These are phyloP conservation scores for Drechslera avenae DNA, from an alignment of 2,329 filamentous ascomycete species.

Conservation along the genomic window DNA sequence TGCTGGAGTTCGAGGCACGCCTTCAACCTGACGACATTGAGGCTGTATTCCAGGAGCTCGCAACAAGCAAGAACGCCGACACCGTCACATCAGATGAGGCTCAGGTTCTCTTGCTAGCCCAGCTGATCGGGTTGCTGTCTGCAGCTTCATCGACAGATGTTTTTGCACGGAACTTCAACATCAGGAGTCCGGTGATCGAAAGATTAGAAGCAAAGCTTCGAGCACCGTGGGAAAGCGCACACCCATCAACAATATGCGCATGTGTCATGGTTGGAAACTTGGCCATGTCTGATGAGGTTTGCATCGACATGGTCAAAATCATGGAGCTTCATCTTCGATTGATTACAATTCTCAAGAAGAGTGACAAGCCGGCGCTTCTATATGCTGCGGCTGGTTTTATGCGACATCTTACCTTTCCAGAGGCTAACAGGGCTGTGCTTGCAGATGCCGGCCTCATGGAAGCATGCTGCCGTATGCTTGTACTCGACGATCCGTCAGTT, in stretches of 20 bases:
- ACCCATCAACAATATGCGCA: constrained; percentile 40
- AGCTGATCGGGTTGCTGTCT: constrained; percentile 40
- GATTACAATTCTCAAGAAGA: constrained; percentile 34
- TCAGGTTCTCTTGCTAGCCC: constrained; percentile 36
- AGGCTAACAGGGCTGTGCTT: constrained; percentile 36
- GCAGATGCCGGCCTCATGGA: constrained; percentile 41
- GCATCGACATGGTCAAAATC: constrained; percentile 43
- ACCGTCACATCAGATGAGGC: constrained; percentile 32
- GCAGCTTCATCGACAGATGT: constrained; percentile 43
- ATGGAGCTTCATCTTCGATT: constrained; percentile 38
- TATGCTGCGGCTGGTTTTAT: constrained; percentile 46
- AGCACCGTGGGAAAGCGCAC: constrained; percentile 16
- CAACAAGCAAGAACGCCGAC: constrained; percentile 30
- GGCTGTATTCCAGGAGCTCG: constrained; percentile 36
- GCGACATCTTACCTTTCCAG: constrained; percentile 46
- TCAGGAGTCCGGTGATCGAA: constrained; percentile 35
- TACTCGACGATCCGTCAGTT: constrained; percentile 36
- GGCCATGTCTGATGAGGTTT: constrained; percentile 43
- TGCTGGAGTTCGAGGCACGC: constrained; percentile 40
- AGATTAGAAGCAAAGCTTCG: constrained; percentile 35
- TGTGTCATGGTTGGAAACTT: constrained; percentile 49
- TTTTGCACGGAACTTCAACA: constrained; percentile 35
- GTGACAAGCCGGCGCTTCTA: constrained; percentile 37
- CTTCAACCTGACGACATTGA: constrained; percentile 33
- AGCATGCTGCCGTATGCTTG: constrained; percentile 37